Base-by-base conservation (phyloP, 208 protist genomes). In the Paratrypanosoma confusum region DNA sequence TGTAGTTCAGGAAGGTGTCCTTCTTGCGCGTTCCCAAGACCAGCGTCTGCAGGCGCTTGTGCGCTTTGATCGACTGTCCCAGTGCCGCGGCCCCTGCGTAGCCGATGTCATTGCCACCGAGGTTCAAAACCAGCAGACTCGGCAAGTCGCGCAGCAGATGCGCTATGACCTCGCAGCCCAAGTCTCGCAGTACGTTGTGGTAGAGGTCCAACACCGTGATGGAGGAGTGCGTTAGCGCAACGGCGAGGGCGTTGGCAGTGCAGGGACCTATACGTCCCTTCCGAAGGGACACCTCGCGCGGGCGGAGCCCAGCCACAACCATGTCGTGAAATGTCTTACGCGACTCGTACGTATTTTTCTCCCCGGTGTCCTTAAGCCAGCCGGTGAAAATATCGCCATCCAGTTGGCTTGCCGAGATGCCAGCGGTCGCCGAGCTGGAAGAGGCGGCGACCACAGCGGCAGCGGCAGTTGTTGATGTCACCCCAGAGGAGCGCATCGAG, bases 341-440 rank as follows among this genome's bases (percentile, higher is more conserved):
- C 0, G 78, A 67, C 22, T 94, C 81, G 13, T 56, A 28, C 10
- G 53, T 81, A 59, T 73, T 81, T 39, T 86, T 84, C 54, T 94
- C 81, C 34, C 77, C 71, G 0, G 81, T 91, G 70, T 94, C 85
- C 36, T 83, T 81, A 5, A 90, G 62, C 81, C 85, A 94, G 5
- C 76, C 63, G 24, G 66, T 36, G 69, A 79, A 90, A 25, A 93
- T 54, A 35, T 90, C 75, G n/a, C 74, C 69, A 49, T 81, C 86
- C 35, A 90, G 61, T 61, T 93, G 78, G 41, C 89, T 81, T 28
- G 65, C 50, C 0, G 62, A 76, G 33, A 92, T 57, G 10, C 78
- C 78, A 31, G 85, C 50, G 14, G 78, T 68, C 0, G 57, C n/a
- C 37, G 73, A 79, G 78, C 87, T 87, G 37, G 23, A n/a, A n/a